phyloP scores from a whole-genome alignment of 2,329 filamentous ascomycete species.

The Tolypocladium tropicale region DNA sequence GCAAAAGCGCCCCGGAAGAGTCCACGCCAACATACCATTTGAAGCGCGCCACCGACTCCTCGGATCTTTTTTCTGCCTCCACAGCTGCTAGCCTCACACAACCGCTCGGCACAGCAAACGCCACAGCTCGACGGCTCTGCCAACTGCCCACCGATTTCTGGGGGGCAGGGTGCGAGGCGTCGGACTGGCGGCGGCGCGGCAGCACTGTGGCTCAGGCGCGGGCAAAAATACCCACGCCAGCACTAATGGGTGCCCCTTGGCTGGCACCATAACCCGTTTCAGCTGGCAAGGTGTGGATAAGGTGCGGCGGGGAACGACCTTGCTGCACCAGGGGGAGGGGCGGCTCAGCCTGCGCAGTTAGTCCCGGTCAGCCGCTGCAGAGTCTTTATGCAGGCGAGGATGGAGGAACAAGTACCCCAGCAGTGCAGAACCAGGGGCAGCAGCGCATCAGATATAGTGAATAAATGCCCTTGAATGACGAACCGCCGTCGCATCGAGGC shows the following conservation, averaged over 20 bases:
- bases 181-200: not conserved
- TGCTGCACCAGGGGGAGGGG: not conserved
- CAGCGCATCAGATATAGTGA: not conserved
- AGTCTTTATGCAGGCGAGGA: not conserved
- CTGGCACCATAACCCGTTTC: not conserved
- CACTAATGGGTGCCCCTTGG: not conserved
- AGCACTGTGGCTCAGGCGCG: not conserved
- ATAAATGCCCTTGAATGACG: not conserved
- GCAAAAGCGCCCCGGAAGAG: not conserved
- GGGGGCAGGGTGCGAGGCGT: not conserved
- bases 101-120: not conserved
- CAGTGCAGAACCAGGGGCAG: not conserved
- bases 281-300: not conserved
- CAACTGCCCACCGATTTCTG: not conserved
- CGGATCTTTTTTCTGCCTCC: not conserved
- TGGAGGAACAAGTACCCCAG: not conserved
- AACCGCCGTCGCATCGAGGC: not conserved
- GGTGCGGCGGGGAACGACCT: not conserved
- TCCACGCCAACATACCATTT: not conserved
- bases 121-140: not conserved
- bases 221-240: not conserved
- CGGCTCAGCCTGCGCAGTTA: not conserved
- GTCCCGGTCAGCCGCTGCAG: not conserved
- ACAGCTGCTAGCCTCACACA: not conserved
- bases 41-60: not conserved